Evolutionary conservation across 768 basidiomycete species (phyloP), one percentile per base, ranked within the genome.

Genomic region (Rhodocollybia butyracea): DNA sequence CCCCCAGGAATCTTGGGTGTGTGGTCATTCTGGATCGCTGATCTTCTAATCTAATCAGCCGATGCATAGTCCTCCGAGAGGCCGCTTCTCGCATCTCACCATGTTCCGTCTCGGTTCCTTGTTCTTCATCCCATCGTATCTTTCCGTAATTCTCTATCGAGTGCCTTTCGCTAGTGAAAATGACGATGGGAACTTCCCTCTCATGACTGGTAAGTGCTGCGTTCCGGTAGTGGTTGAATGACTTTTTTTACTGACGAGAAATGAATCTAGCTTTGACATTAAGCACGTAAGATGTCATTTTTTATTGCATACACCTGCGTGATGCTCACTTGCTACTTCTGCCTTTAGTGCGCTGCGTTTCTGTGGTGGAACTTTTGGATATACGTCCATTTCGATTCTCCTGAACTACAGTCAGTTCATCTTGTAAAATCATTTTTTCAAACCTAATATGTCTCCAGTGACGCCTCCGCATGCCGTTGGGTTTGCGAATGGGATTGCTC

Each of bases 401-500:
- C 75, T 96, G 5, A 91, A 92, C 65, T 92, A 92, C 66, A 90
- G 89, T 90, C 66, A 26, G 79, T 47, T n/a, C 26, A 53, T 26
- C 46, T 19, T 31, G 19, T 46, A 17, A 21, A 8, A 26, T 46
- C n/a, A 22, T 22, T 34, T 5, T 46, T 15, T 27, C 60, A 60
- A 32, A 63, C 43, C 19, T 38, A 60, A 45, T 54, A 3, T 26
- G 21, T 24, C 43, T 55, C 45, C 56, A 94, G 91, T 96, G 89
- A 92, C 94, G 0, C 94, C 96, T 2, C 93, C 94, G 1, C 79
- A 80, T 36, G 85, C 92, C 7, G 84, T 98, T 38, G 92, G 94
- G 6, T 84, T 92, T 57, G 92, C 96, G 10, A 99, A 98, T 65
- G 97, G 96, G 17, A 84, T 96, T 21, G 97, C 94, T 0, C 97